Evolutionary conservation across 2,329 filamentous ascomycete genomes (phyloP).

Genomic region (Paracorniculantispora psalliotae): DNA sequence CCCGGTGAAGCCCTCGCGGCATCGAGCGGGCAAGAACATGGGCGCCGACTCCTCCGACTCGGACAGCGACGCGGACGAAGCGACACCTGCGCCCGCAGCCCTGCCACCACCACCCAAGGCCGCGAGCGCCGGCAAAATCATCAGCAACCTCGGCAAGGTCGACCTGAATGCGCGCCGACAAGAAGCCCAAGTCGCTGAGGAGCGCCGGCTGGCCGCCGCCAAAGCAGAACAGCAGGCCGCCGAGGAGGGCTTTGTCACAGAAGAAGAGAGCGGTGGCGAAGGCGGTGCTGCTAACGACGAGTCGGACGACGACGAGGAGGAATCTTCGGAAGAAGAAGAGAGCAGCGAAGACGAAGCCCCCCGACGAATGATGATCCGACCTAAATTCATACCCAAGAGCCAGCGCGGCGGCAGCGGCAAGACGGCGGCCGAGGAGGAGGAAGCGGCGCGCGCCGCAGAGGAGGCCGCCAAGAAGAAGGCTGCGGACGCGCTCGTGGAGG

Average conservation of each 20-base stretch:
- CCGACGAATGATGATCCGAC: conserved; percentile 53
- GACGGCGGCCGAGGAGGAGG: conserved; percentile 28
- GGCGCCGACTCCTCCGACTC: conserved; percentile 51
- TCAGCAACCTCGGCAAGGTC: conserved; percentile 48
- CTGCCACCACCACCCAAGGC: conserved; percentile 54
- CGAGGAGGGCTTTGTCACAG: conserved; percentile 61
- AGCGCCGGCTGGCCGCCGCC: conserved; percentile 42
- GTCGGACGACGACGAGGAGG: conserved; percentile 34
- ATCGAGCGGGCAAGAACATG: conserved; percentile 76
- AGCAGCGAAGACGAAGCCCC: conserved; percentile 54
- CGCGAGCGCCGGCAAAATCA: conserved; percentile 51
- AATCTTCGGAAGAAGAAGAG: conserved; percentile 40
- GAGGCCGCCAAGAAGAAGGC: conserved; percentile 63
- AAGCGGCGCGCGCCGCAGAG: conserved; percentile 38
- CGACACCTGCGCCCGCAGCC: conserved; percentile 21
- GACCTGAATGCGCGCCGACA: conserved; percentile 45
- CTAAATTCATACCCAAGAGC: conserved; percentile 59
- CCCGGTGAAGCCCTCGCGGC: conserved; percentile 71
- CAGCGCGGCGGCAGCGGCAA: conserved; percentile 37
- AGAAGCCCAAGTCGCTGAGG: conserved; percentile 43
- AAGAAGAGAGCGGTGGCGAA: conserved; percentile 42
- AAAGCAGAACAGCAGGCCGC: conserved; percentile 47
- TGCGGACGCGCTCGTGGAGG: conserved; percentile 76
- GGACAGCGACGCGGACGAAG: conserved; percentile 41
- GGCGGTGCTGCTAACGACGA: conserved; percentile 28